Base-by-base conservation (phyloP, 2,329 filamentous ascomycete species). In the Emergomyces africanus region DNA sequence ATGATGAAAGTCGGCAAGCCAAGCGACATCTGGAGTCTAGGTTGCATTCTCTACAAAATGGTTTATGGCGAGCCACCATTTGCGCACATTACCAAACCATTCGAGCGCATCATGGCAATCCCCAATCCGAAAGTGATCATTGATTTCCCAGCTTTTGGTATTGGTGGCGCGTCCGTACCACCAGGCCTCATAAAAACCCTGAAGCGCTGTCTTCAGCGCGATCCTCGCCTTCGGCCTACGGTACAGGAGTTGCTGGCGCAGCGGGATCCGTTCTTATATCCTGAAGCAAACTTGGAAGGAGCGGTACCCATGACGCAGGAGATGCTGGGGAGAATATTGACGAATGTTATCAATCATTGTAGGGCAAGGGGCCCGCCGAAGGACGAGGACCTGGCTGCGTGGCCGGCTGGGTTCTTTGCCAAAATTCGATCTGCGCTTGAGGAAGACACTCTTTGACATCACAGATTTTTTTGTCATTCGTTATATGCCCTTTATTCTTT, bases 41-140 rank as follows among this genome's bases (percentile, higher is more conserved):
- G 94, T 20, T 99, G 94, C 70, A 97, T 99, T 62, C 78, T 99
- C 15, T 99, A 95, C 75, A 92, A 97, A 71, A 95, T 99, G 88
- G 89, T 92, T 0, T 99, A 99, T 70, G 94, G 94, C n/a, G 81
- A 87, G n/a, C 88, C 90, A 3, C 94, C 94, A 0, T 99, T 99
- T 69, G 90, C 87, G 15, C 91, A 97, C 70, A 95, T 99, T 65
- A 78, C 83, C 60, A 94, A 92, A 73, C 89, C 86, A 68, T 89
- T 95, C 77, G 84, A 88, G 42, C 85, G 90, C 25, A 94, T 95
- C 59, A 73, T 78, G 72, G 74, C 76, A 14, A 79, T 79, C 57
- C 75, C 77, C 12, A 79, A 79, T 61, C 77, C 77, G 8, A 74
- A 74, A 56, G 75, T 79, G 42, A 69, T 73, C 58, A 79, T 79